Evolutionary conservation across 768 basidiomycete genomes (phyloP).

Genomic region (Panellus pusillus): DNA sequence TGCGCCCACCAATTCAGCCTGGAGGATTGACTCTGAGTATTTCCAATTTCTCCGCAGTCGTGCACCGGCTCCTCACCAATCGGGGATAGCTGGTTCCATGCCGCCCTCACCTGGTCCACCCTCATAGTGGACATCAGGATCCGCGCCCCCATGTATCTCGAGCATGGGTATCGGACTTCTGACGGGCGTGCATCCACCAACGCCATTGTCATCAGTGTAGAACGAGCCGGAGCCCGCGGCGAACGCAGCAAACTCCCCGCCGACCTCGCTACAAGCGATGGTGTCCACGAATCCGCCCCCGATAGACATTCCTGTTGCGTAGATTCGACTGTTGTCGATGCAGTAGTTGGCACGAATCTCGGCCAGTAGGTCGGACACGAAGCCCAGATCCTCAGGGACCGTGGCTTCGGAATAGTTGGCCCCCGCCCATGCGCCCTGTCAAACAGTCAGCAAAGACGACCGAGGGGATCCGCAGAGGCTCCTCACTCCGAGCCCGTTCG

Average conservation of each 20-base stretch:
- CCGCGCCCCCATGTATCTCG: slow-evolving; percentile 15
- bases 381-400: slow-evolving; percentile 9
- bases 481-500: slow-evolving; percentile 12
- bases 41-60: background rate
- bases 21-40: too few relatives aligned
- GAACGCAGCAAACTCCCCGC: slow-evolving; percentile 16
- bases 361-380: slow-evolving; percentile 11
- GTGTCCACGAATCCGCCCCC: slow-evolving; percentile 14
- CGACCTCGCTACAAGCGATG: slow-evolving; percentile 11
- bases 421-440: slow-evolving; percentile 16
- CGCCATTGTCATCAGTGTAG: slow-evolving; percentile 12
- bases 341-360: slow-evolving; percentile 9
- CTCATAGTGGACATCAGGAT: slow-evolving; percentile 8
- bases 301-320: slow-evolving; percentile 13
- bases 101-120: slow-evolving; percentile 16
- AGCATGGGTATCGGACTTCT: slow-evolving; percentile 11
- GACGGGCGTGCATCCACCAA: slow-evolving; percentile 3
- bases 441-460: background rate
- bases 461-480: background rate
- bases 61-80: slow-evolving; percentile 9
- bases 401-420: slow-evolving; percentile 11
- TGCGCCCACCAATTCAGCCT: slow-evolving; percentile 15
- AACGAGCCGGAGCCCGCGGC: slow-evolving; percentile 9
- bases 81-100: slow-evolving; percentile 7
- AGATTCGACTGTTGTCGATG: slow-evolving; percentile 11